Base-by-base conservation (phyloP, 148 eudicot species). In the Camellia granthamiana region DNA sequence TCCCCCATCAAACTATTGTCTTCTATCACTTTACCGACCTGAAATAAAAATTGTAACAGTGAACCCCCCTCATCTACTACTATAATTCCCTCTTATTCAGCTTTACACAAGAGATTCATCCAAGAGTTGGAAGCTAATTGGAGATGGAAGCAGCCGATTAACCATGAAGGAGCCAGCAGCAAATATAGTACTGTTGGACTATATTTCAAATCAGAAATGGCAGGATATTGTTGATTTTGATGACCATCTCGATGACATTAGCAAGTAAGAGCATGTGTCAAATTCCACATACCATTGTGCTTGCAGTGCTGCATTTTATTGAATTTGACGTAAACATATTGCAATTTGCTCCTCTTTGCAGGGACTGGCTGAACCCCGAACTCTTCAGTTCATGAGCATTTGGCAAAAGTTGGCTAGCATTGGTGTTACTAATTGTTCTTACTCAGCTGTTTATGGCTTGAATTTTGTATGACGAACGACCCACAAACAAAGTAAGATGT, bases 191-290 rank as follows among this genome's bases (percentile, higher is more conserved):
- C 87, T 93, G 14, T 63, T 84, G 86, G 97, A 93, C 84, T 91
- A 82, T 66, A 84, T 92, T 71, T 87, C 94, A 69, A 86, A 94
- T 42, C 81, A 81, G 78, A 92, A 91, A 83, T 89, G 91, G 94
- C 82, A 86, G 82, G 85, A 88, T 46, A 87, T 93, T 7, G 81
- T 86, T 19, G 98, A 93, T 80, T 93, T 93, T 85, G 94, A 93
- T 80, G 98, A 93, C 86, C 98, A 93, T 84, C 92, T 93, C 16
- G 86, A 93, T 77, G 92, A 93, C 87, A 90, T 93, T 75, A 92
- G 89, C 96, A 89, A 88, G 98, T 93, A 87, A 85, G 90, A 38
- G 54, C 38, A 44, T 81, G 13, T 51, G 13, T 52, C 9, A 64
- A 23, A 3, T 49, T 42, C 61, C 46, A 19, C 14, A 15, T 18